Base-by-base conservation (phyloP, 495 filamentous ascomycete genomes). In the Pseudevernia furfuracea region DNA sequence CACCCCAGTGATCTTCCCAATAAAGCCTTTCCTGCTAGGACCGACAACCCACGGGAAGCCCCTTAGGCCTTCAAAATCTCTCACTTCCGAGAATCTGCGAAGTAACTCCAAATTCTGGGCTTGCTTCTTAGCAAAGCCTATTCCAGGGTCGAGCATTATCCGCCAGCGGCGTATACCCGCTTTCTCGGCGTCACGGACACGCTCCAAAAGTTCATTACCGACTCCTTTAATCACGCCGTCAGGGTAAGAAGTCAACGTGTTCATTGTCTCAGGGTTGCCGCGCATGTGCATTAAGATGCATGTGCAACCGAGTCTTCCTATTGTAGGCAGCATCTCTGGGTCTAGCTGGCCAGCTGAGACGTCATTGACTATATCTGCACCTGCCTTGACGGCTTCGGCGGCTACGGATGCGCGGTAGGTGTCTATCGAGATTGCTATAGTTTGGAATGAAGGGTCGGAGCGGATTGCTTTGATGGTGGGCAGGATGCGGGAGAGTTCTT, bases 271-370 rank as follows among this genome's bases (percentile, higher is more conserved):
- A 0, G 94, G 91, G 5, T 83, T 88, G 37, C 94, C 94, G 69
- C 94, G 91, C 88, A 93, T 96, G 74, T 98, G 94, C 91, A 95
- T 96, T 32, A 98, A 77, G 69, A 89, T 88, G 46, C 96, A 82
- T 1, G 92, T 88, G 64, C 87, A 88, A n/a, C 89, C 89, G 0
- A 93, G 80, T 4, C 81, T 74, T 0, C 94, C 94, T 55, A 91
- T 85, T 0, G 89, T 93, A 9, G 84, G 71, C 0, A 98, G 81
- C 91, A 98, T 97, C 0, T 84, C 82, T 0, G 84, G 76, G 70
- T 97, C 94, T 48, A 96, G 78, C 4, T 77, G 71, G 15, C 94
- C 94, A 8, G 87, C 91, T 0, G 91, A 95, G 48, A 98, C 84
- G 74, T 98, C 94, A 78, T 98, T 98, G 74, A 98, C 84, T 68